phyloP scores from a whole-genome alignment of 225 moss, liverwort and hornwort genomes.

The Physcomitrium patens region DNA sequence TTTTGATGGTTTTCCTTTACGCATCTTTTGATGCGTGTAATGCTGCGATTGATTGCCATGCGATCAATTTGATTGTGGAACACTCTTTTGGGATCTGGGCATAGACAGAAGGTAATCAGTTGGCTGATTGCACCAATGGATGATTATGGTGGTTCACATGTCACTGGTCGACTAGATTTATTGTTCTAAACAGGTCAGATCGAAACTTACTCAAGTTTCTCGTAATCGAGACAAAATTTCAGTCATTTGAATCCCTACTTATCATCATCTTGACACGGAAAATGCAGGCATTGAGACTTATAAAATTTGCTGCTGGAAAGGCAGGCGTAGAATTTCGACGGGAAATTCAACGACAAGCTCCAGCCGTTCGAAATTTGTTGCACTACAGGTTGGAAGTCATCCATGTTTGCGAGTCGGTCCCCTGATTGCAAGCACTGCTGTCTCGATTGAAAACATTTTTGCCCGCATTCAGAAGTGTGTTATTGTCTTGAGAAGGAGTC shows the following conservation, averaged over 20 bases:
- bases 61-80: slow-evolving; percentile 5
- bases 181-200: background rate
- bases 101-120: too few species aligned
- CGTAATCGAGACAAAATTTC: background rate
- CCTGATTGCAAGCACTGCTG: slow-evolving; percentile 1
- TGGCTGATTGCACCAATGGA: background rate
- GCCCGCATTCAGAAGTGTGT: background rate
- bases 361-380: slow-evolving; percentile 50
- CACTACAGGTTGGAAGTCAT: slow-evolving; percentile 59
- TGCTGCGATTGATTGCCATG: slow-evolving; percentile 23
- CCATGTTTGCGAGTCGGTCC: slow-evolving; percentile 4
- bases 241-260: slow-evolving; percentile 8
- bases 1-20: background rate
- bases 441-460: slow-evolving; percentile 1
- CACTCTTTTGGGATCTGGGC: too few species aligned
- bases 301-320: slow-evolving; percentile 65
- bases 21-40: slow-evolving; percentile 5
- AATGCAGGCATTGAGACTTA: slow-evolving; percentile 60
- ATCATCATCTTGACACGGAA: slow-evolving; percentile 18
- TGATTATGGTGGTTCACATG: background rate
- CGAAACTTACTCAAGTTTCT: background rate
- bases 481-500: background rate
- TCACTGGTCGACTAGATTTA: background rate
- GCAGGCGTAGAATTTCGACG: slow-evolving; percentile 62
- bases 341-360: slow-evolving; percentile 66